Evolutionary conservation across 805 yeast genomes (phyloP), one percentile per base, ranked within the genome.

Genomic region (Starmerella asiatica): DNA sequence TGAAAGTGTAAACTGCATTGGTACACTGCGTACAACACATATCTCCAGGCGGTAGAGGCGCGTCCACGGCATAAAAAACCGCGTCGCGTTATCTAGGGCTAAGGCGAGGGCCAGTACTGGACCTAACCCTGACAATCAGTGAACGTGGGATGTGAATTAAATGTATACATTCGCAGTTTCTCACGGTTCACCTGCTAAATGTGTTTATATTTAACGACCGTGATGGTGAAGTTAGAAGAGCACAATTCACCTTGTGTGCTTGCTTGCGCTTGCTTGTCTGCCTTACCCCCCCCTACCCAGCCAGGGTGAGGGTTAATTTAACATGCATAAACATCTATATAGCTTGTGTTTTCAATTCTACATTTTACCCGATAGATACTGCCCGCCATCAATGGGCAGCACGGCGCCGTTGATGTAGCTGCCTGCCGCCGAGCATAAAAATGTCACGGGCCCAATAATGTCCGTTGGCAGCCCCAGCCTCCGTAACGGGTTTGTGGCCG

Each of bases 321-420:
- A 20, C 14, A 19, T 32, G 32, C 14, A 32, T 9, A 20, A 20
- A 32, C 8, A 17, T 9, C 9, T 11, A 12, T 32, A 20, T 29
- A 9, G 11, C 9, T 9, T 24, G 28, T 24, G 14, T 24, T 27
- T 20, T 36, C n/a, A n/a, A n/a, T n/a, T n/a, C n/a, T 38, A 54
- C 21, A 56, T 27, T 49, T 49, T 56, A 7, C 52, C 64, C 7
- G 62, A 60, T 37, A 74, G 55, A 47, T 69, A 65, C 17, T 70
- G 62, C 19, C 86, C 88, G 15, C 88, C 88, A 52, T 79, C 86
- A 21, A 79, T 58, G 9, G 83, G 80, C 30, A 79, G 56, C 4
- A 76, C 76, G 5, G 68, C 64, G 9, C 88, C 86, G 49, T 76
- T 79, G 40, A 78, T 52, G 53, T 79, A 79, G 51, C 67, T 67